Evolutionary conservation across 495 filamentous ascomycete species (phyloP), one percentile per base, ranked within the genome.

Genomic region (Cenococcum geophilum): DNA sequence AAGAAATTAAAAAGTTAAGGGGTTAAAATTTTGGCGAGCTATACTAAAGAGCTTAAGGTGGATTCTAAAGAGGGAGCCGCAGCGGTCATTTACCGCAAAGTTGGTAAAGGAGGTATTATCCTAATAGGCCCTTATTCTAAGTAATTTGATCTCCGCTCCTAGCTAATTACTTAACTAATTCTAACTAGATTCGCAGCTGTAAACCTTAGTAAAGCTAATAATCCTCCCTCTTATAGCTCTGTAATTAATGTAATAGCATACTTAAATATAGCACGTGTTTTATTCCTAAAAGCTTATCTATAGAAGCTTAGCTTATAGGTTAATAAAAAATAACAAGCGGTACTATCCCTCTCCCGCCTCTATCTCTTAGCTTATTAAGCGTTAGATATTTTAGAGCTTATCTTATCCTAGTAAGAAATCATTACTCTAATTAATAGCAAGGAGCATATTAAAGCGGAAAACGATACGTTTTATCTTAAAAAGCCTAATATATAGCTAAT

Each of bases 51-150:
- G 6, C 71, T 96, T n/a, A 83, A 86, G 63, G 88, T 96, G 20
- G 83, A 92, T 57, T 77, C 85, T 1, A 92, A 90, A 5, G 77
- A 82, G 43, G 82, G 78, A 4, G 68, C 72, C 20, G 92, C 92
- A 9, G 92, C 93, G 10, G 78, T 95, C 1, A 85, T 98, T 10
- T 95, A 92, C 70, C 87, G 92, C 67, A 89, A 89, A 67, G 80
- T 96, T 37, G 92, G 91, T 0, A 82, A 90, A n/a, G 93, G 93
- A 21, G 78, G 79, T 23, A 89, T 84, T 1, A 75, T 97, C 21
- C 75, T 98, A 35, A 95, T 88, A 1, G 90, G 92, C 0, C 89
- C 92, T 45, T 95, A 98, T 79, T 92, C 93, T 50, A 95, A 98
- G 89, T 96, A 77, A 74, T 27, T 27, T 20, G 1, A 34, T 12